Base-by-base conservation (phyloP, 1,139 yeast genomes). In the Yamadazyma atmosphaerica region DNA sequence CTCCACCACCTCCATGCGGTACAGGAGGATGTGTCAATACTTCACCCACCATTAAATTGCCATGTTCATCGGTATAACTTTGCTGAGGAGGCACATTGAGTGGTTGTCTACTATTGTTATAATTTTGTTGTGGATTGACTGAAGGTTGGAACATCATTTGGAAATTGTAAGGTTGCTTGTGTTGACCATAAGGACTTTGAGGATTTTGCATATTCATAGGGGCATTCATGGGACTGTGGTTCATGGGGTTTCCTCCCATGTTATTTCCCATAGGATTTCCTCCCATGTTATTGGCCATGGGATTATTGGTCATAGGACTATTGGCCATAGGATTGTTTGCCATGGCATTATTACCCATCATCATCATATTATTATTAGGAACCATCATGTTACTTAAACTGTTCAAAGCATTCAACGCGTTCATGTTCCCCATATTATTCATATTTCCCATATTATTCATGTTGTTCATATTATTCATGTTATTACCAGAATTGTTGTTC, bases 141-240 rank as follows among this genome's bases (percentile, higher is more conserved):
- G 73, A 39, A 2, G 74, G 74, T 49, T 70, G 75, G 45, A 65
- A 69, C 73, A 69, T 68, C 60, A 59, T 58, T 44, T 61, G 68
- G 54, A 65, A 69, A 45, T 69, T 65, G 45, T 68, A 68, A 5
- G 49, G 45, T 32, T 41, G 51, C 28, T 46, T 44, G 3, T 40
- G 41, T 23, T 36, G 42, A 17, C 42, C 49, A 39, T 54, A 51
- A 15, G 52, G 54, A 36, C 50, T 33, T 22, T 40, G 42, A 4
- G 39, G 38, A 18, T 34, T 33, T 21, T 36, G 41, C 35, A 39
- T 33, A 12, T 38, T 40, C 41, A 40, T 40, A 12, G 32, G 32
- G 6, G n/a, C 14, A 10, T 25, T 10, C 28, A 25, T 25, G 9
- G 23, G 23, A 21, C 23, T 21, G n/a, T 25, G 7, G 6, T 22